Percentiles rank a stretch among this genome's conserved stretches.
Conservation (phyloP, 2,329 filamentous ascomycete genomes). For the Diaporthe aspalathi region DNA sequence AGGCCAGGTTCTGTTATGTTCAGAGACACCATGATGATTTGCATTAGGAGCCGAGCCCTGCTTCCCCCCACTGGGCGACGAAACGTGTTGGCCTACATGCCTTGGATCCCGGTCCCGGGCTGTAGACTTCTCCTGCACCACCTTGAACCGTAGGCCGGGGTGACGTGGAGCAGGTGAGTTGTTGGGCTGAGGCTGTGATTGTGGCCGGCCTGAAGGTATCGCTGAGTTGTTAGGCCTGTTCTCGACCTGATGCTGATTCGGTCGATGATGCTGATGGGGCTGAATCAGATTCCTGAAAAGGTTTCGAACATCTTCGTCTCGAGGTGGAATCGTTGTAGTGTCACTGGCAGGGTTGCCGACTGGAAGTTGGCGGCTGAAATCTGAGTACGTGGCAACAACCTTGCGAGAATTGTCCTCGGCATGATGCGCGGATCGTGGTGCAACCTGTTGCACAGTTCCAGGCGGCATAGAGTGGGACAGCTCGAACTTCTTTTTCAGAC, state of each 20-base stretch:
- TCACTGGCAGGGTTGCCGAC: background rate
- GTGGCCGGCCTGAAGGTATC: background rate
- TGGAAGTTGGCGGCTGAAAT: background rate
- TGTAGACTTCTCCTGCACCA: background rate
- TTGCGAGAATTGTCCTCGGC: background rate
- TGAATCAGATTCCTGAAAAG: background rate
- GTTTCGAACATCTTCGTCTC: background rate
- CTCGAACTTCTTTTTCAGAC: background rate
- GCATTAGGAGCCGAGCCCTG: background rate
- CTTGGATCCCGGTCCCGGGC: background rate
- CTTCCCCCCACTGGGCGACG: background rate
- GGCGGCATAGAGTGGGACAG: background rate
- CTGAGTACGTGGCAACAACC: background rate
- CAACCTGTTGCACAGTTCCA: background rate
- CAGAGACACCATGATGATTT: conserved; percentile 2
- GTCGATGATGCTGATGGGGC: background rate
- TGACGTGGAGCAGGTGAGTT: background rate
- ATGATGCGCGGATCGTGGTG: too few relatives aligned
- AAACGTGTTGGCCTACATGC: background rate
- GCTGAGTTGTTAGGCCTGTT: background rate
- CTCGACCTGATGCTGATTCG: background rate
- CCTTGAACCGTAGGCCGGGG: background rate
- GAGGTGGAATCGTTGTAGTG: background rate
- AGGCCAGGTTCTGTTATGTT: background rate
- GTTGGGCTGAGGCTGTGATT: background rate